These are phyloP conservation scores for Phoenix dactylifera DNA, from an alignment of 176 grass and related monocot species.

Conservation along the genomic window DNA sequence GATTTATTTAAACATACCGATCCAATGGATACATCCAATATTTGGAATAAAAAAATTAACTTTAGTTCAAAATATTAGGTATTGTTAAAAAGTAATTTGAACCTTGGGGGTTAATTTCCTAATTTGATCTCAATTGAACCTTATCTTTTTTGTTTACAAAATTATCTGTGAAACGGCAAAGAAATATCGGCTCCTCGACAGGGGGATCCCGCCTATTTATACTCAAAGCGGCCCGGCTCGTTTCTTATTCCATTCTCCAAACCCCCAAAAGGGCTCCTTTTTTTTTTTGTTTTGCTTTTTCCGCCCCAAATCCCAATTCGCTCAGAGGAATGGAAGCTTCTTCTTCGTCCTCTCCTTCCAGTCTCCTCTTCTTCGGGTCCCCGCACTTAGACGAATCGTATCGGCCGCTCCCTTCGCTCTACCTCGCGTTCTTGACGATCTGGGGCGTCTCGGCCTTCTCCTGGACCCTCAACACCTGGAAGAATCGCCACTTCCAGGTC, in stretches of 20 bases:
- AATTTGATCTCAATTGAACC: too few species aligned
- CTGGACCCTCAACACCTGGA: constrained; percentile 81
- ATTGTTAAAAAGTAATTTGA: too few species aligned
- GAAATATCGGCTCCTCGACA: constrained; percentile 21
- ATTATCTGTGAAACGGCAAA: too few species aligned
- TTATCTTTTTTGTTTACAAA: too few species aligned
- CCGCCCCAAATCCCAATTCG: neutral
- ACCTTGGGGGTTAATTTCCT: too few species aligned
- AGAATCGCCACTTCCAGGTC: constrained; percentile 77
- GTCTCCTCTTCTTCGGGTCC: constrained; percentile 29
- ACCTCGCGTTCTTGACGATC: constrained; percentile 75
- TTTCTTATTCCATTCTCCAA: neutral
- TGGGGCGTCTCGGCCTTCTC: constrained; percentile 73
- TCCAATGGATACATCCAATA: too few species aligned
- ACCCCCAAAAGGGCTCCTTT: neutral
- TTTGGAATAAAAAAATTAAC: too few species aligned
- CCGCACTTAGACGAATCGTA: constrained; percentile 40
- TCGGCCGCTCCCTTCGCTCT: constrained; percentile 67
- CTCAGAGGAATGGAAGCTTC: constrained; percentile 9
- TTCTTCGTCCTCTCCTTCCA: constrained; percentile 13
- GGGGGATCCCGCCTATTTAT: constrained; percentile 41
- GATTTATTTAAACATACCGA: too few species aligned
- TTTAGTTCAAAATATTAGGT: too few species aligned
- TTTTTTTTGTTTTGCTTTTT: too few species aligned
- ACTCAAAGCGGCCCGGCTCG: constrained; percentile 12